phyloP scores from a whole-genome alignment of 352 stramenopile genomes.

The Phytophthora colocasiae region DNA sequence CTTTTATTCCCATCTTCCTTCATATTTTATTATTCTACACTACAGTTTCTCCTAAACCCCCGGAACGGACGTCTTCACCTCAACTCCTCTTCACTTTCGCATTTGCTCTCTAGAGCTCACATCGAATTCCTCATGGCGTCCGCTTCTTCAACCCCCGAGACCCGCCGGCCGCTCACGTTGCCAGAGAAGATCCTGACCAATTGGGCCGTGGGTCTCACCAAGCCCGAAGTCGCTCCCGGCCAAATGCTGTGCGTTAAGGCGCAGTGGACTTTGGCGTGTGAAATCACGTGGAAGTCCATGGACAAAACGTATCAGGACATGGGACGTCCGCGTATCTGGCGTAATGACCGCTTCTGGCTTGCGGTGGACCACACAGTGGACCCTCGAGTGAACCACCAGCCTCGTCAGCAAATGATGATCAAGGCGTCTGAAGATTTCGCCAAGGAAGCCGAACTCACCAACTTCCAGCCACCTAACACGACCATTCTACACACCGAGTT shows the following conservation, averaged over 20 bases:
- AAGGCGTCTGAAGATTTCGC: constrained; percentile 85
- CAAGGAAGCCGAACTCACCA: constrained; percentile 77
- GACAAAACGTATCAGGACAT: constrained; percentile 91
- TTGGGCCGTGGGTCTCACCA: constrained; percentile 73
- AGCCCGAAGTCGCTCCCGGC: constrained; percentile 65
- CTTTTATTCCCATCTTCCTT: background rate
- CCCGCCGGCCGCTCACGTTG: constrained; percentile 72
- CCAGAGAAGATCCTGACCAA: constrained; percentile 87
- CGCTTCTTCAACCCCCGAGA: constrained; percentile 3
- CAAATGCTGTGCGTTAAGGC: constrained; percentile 89
- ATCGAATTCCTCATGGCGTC: constrained; percentile 19
- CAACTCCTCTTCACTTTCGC: constrained; percentile 22
- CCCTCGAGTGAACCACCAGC: constrained; percentile 83
- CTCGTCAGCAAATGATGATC: constrained; percentile 90
- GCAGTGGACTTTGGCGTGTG: constrained; percentile 85
- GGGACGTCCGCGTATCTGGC: constrained; percentile 83
- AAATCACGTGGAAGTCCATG: constrained; percentile 92
- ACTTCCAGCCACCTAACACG: constrained; percentile 88
- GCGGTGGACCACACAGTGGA: constrained; percentile 88
- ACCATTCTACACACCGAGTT: constrained; percentile 91
- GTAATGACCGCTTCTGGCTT: constrained; percentile 89
- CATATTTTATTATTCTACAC: constrained; percentile 7
- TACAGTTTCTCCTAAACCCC: constrained; percentile 14
- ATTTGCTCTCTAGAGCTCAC: constrained; percentile 15
- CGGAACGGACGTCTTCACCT: constrained; percentile 22